phyloP scores from a whole-genome alignment of 164 flowering plant species.

The Berberis vulgaris region DNA sequence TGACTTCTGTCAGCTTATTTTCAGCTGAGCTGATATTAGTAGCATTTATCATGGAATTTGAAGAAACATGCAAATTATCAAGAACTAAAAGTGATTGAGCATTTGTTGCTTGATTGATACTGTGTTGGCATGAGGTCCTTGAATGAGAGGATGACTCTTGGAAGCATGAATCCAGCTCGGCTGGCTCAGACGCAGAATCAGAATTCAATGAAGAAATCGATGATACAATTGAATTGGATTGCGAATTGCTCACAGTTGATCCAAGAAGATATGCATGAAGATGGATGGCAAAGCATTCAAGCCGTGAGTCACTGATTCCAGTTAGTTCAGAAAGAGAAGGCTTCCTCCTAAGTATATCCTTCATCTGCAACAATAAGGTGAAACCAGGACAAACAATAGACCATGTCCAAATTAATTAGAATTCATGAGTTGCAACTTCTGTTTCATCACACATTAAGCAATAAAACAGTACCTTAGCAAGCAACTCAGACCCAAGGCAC shows the following conservation, averaged over 20 bases:
- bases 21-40: not conserved
- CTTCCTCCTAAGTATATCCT: not conserved
- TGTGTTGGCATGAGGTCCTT: not conserved
- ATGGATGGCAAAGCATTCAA: not conserved
- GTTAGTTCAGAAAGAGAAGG: not conserved
- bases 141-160: not conserved
- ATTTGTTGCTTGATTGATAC: not conserved
- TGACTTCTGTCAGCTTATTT: not conserved
- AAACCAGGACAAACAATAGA: not conserved
- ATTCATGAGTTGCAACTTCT: not conserved
- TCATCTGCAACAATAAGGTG: not conserved
- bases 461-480: slow-evolving; percentile 46
- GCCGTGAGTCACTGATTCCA: not conserved
- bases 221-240: not conserved
- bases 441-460: not conserved
- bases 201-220: not conserved
- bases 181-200: not conserved
- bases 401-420: not conserved
- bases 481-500: slow-evolving; percentile 63
- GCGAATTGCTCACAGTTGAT: not conserved
- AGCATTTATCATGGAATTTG: not conserved
- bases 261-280: not conserved
- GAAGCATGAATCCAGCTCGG: not conserved
- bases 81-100: not conserved
- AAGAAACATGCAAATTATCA: not conserved